Percentiles rank a stretch among this genome's conserved stretches.
These are phyloP conservation scores for Wilcoxina mikolae DNA, from an alignment of 495 filamentous ascomycete species.

Conservation along the genomic window DNA sequence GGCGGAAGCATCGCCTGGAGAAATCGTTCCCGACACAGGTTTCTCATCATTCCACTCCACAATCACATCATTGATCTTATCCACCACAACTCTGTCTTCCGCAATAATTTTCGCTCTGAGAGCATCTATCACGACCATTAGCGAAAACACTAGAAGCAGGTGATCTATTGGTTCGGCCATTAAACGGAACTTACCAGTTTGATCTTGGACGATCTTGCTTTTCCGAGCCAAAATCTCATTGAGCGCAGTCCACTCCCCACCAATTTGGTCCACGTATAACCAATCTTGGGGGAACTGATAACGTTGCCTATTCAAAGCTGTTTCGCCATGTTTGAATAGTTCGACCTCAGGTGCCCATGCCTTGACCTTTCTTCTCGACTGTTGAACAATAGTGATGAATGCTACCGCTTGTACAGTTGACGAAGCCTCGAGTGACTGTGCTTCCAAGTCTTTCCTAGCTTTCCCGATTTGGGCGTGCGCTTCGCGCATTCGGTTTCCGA, in stretches of 20 bases:
- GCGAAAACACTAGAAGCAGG: too few species aligned
- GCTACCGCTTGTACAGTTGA: constrained; percentile 92
- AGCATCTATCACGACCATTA: constrained; percentile 51
- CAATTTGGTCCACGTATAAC: constrained; percentile 85
- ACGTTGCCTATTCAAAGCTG: constrained; percentile 70
- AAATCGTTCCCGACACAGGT: constrained; percentile 84
- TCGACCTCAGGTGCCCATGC: constrained; percentile 92
- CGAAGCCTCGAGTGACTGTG: constrained; percentile 74
- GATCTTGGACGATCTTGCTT: constrained; percentile 84
- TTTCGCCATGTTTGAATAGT: constrained; percentile 86
- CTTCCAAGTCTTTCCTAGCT: constrained; percentile 74
- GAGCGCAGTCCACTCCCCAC: constrained; percentile 79
- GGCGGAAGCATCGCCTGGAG: constrained; percentile 67
- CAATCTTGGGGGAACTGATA: constrained; percentile 89
- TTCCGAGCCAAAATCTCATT: constrained; percentile 80
- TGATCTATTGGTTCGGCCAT: too few species aligned
- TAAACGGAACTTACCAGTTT: constrained; percentile 39
- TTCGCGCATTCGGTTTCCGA: constrained; percentile 81
- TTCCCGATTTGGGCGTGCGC: constrained; percentile 77
- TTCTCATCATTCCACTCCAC: constrained; percentile 87
- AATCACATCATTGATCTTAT: constrained; percentile 72
- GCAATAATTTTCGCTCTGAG: constrained; percentile 89
- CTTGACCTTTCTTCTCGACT: constrained; percentile 81
- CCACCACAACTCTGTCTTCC: constrained; percentile 76
- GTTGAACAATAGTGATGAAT: constrained; percentile 95